Conservation (phyloP, 306 rosid species). For the Gynostemma pentaphyllum region DNA sequence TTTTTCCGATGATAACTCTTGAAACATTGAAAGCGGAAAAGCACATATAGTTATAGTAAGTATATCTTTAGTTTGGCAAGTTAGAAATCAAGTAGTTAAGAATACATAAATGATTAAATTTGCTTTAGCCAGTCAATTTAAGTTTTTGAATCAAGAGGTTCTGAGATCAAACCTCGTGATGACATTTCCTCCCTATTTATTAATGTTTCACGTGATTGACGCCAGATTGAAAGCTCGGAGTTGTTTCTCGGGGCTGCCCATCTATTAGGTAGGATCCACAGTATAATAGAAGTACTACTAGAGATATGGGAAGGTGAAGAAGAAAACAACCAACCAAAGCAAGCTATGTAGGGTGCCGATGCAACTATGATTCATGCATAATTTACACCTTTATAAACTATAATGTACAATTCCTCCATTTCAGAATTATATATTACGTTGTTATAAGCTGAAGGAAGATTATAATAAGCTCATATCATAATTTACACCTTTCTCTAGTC, state of each 20-base stretch:
- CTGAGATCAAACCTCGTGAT: not conserved
- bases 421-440: too few relatives aligned
- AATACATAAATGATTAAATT: too few relatives aligned
- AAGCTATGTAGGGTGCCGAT: slow-evolving; percentile 27
- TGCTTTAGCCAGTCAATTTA: too few relatives aligned
- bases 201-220: not conserved
- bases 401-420: too few relatives aligned
- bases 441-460: too few relatives aligned
- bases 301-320: slow-evolving; percentile 52
- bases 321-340: slow-evolving; percentile 16
- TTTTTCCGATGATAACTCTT: slow-evolving; percentile 68
- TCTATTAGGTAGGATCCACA: slow-evolving; percentile 69
- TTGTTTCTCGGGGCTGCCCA: slow-evolving; percentile 67
- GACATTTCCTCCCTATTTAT: not conserved
- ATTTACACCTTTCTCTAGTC: too few relatives aligned
- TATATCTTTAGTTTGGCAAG: not conserved
- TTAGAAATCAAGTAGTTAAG: not conserved
- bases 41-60: slow-evolving; percentile 71
- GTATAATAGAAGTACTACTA: slow-evolving; percentile 73
- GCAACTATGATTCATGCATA: slow-evolving; percentile 27
- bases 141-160: not conserved
- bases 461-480: too few relatives aligned
- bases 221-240: slow-evolving; percentile 65
- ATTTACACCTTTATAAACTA: too few relatives aligned
- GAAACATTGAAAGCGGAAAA: slow-evolving; percentile 73